Percentiles rank a stretch among this genome's conserved stretches.
Evolutionary conservation across 2,329 filamentous ascomycete species (phyloP).

Genomic region (Trichoderma sp.): DNA sequence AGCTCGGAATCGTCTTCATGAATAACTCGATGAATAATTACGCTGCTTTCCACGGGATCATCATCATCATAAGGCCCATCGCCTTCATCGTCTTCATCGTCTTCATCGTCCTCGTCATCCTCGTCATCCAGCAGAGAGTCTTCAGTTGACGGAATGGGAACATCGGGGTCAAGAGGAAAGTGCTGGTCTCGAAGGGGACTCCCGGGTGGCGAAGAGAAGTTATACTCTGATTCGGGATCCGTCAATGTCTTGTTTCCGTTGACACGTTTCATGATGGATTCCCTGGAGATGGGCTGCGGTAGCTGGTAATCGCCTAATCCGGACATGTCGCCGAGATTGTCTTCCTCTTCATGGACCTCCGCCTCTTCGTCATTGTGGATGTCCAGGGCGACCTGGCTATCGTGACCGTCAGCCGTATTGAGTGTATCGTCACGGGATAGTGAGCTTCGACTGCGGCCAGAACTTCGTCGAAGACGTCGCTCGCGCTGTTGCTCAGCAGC

Average conservation of each 20-base stretch:
- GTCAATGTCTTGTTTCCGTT: constrained; percentile 57
- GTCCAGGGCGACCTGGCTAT: constrained; percentile 31
- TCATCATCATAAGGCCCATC: constrained; percentile 48
- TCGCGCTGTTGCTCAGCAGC: constrained; percentile 65
- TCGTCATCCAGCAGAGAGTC: constrained; percentile 58
- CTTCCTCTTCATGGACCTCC: constrained; percentile 49
- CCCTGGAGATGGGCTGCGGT: constrained; percentile 79
- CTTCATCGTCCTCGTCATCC: constrained; percentile 34
- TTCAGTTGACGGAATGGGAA: constrained; percentile 85
- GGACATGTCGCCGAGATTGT: constrained; percentile 57
- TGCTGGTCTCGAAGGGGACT: constrained; percentile 55
- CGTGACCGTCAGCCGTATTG: neutral
- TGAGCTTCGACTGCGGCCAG: constrained; percentile 35
- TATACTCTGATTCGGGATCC: constrained; percentile 59
- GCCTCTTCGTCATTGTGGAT: constrained; percentile 59
- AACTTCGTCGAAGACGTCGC: constrained; percentile 63
- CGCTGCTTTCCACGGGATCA: constrained; percentile 49
- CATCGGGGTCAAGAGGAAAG: constrained; percentile 74
- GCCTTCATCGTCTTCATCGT: constrained; percentile 37
- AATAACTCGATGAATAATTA: constrained; percentile 64
- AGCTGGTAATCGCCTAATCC: constrained; percentile 61
- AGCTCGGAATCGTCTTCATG: constrained; percentile 64
- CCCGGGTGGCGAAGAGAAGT: constrained; percentile 60
- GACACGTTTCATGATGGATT: constrained; percentile 87
- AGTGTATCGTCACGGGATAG: constrained; percentile 14